These are phyloP conservation scores for Lotmaria passim DNA, from an alignment of 208 protist species.

Conservation along the genomic window DNA sequence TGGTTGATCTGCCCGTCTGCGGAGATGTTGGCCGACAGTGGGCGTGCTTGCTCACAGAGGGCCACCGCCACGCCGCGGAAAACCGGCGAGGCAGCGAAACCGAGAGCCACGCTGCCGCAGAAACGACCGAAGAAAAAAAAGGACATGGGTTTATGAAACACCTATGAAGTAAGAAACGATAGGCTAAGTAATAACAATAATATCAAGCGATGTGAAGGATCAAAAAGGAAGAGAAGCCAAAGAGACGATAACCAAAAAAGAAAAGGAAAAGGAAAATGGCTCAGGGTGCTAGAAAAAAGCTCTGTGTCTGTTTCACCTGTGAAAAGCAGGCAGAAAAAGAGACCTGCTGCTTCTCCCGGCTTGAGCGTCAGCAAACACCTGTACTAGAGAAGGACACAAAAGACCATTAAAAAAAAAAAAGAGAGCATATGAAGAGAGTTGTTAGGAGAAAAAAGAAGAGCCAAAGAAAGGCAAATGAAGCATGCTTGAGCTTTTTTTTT, in stretches of 20 bases:
- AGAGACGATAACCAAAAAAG: neutral
- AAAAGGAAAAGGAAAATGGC: no score
- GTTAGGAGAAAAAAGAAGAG: no score
- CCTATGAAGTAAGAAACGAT: neutral
- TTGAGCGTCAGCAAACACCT: no score
- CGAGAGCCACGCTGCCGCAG: slow-evolving; percentile 25
- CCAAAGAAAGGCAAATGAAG: no score
- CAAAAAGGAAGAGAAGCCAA: neutral
- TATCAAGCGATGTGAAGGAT: neutral
- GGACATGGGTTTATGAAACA: slow-evolving; percentile 13
- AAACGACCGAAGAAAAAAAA: slow-evolving; percentile 35
- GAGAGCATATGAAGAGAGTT: no score
- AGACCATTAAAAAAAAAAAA: no score
- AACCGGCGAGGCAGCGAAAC: slow-evolving; percentile 35
- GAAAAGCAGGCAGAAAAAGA: no score
- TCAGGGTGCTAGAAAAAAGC: no score
- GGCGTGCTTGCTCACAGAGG: slow-evolving; percentile 24
- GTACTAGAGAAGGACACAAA: no score
- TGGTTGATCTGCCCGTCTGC: slow-evolving; percentile 46
- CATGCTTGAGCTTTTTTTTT: no score
- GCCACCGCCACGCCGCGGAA: slow-evolving; percentile 28
- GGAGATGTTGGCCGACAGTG: slow-evolving; percentile 30
- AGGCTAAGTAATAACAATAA: neutral
- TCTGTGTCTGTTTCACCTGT: no score
- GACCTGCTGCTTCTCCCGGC: no score